Evolutionary conservation across 139 green algal species (phyloP), one percentile per base, ranked within the genome.

Genomic region (Chlamydomonas eustigma): DNA sequence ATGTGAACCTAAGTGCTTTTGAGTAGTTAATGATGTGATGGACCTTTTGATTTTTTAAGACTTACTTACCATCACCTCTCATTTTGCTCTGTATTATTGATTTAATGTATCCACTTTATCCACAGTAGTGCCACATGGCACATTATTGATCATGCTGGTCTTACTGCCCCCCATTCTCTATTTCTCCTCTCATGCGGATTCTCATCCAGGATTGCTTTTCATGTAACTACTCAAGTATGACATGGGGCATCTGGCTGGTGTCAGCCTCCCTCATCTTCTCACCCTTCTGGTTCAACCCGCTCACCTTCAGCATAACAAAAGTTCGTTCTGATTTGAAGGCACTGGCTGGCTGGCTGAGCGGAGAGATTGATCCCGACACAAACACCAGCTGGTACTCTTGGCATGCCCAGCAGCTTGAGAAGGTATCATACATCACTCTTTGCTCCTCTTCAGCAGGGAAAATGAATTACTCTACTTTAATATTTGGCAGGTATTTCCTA

Each of bases 251-350:
- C 22, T 92, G 86, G 84, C 79, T 93, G 73, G 90, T 92, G 24
- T 85, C 85, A 0, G 38, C 91, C 33, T 87, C 76, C 38, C 76
- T 94, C n/a, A 50, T 94, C 51, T 84, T 87, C 36, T 64, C 87
- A 22, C 90, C 90, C 50, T 94, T 92, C 81, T 95, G 66, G 72
- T 83, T 83, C 78, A 83, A 83, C 67, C 78, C 78, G 35, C 63
- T 80, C 35, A 39, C 50, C 32, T 83, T 83, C 68, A 64, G 31
- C 3, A n/a, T 50, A 25, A 35, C 51, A 37, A 83, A 83, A 74
- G 74, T 83, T 28, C 28, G 58, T 22, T 37, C 28, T 24, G 66
- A 73, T 8, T 73, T 39, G 5, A 4, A 73, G 22, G 66, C 66
- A 34, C 28, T 73, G 18, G 32, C 31, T 5, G 67, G 32, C 1